A percentile compares a stretch with the other conserved stretches of the same genome.
These are phyloP conservation scores for Sedum album DNA, from an alignment of 164 flowering plant species.

Conservation along the genomic window DNA sequence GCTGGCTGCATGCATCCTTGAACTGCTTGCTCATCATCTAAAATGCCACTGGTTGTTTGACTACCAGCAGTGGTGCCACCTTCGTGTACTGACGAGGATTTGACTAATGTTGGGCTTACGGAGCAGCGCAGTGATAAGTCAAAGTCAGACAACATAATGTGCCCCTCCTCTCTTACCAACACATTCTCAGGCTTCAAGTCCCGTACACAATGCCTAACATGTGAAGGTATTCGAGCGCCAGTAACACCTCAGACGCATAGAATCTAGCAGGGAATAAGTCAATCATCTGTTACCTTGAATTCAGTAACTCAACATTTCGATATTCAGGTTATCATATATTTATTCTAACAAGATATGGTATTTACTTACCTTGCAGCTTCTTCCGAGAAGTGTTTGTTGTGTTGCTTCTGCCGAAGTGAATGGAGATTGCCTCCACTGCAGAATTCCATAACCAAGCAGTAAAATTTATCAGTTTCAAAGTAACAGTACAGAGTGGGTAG, in stretches of 20 bases:
- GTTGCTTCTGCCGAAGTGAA: constrained; percentile 6
- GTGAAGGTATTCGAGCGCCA: constrained; percentile 1
- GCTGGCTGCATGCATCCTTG: background rate
- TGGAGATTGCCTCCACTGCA: constrained; percentile 8
- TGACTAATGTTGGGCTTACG: background rate
- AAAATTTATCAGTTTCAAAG: constrained; percentile 2
- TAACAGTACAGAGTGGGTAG: constrained; percentile 1
- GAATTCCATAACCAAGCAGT: constrained; percentile 5
- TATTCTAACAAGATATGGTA: background rate
- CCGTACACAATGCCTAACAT: constrained; percentile 1
- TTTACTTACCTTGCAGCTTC: background rate
- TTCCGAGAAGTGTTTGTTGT: background rate
- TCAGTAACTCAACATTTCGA: background rate
- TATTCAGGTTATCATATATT: background rate
- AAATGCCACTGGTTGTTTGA: background rate
- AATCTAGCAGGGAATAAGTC: background rate
- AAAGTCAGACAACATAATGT: background rate
- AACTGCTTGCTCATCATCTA: background rate
- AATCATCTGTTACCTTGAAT: background rate
- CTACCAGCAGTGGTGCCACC: background rate
- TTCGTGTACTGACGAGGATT: constrained; percentile 1
- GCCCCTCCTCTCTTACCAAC: constrained; percentile 2
- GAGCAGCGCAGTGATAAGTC: background rate
- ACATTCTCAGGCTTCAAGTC: constrained; percentile 4
- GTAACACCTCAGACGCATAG: background rate